Base-by-base conservation (phyloP, 164 flowering plant genomes). In the Vitis rotundifolia region DNA sequence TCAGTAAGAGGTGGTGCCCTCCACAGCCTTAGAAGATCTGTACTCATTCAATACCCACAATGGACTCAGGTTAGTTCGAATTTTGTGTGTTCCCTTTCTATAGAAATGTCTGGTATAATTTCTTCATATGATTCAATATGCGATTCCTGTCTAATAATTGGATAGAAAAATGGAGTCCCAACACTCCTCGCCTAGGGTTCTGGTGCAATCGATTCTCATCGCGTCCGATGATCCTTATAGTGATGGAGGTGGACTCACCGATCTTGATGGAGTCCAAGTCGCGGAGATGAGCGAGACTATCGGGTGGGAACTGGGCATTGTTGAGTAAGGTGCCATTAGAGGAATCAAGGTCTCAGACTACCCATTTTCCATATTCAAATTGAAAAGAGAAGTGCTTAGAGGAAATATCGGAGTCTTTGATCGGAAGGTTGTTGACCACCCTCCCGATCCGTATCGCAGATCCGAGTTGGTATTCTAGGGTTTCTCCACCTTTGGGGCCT, bases 261-360 rank as follows among this genome's bases (percentile, higher is more conserved):
- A 90, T 79, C 67, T 86, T 88, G 68, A 92, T 62, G 49, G 64
- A 55, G 47, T 90, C 93, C 0, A 86, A 88, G 53, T 86, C 73
- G 28, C 64, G 49, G 44, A 92, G 76, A 10, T 62, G 73, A 48
- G 56, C 68, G n/a, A 83, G 82, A 0, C 65, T 49, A 14, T 63
- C 11, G 0, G 88, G 78, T 2, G 59, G 56, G 63, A 92, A 56
- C 49, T 16, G 13, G 6, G 16, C 16, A 26, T 48, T 76, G 71
- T 88, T 88, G 63, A 92, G 19, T 3, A 76, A 0, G 15, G 96
- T 90, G 12, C 94, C 97, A 22, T 92, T 92, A 3, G 96, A 90
- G 5, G 92, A 81, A 3, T 74, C 88, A 53, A 90, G 84, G 69
- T 92, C 97, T 4, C 62, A 72, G 68, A 90, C 19, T 18, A 77